These are phyloP conservation scores for Geosmithia putterillii DNA, from an alignment of 2,329 filamentous ascomycete species.

Conservation along the genomic window DNA sequence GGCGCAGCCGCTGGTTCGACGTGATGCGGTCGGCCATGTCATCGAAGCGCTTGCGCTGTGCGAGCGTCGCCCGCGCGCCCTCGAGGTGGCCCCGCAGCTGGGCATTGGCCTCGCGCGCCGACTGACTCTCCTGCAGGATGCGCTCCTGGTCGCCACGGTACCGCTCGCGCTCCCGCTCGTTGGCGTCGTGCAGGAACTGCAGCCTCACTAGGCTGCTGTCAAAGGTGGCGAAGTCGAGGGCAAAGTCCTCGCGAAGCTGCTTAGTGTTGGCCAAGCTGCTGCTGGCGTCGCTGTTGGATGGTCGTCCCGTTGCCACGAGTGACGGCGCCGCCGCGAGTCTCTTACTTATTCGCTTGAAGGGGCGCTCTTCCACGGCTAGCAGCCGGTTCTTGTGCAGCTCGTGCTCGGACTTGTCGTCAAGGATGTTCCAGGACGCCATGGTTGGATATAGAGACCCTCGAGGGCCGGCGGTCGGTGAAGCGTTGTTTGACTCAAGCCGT, in stretches of 20 bases:
- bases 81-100: slow-evolving; percentile 64
- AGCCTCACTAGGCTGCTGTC: slow-evolving; percentile 78
- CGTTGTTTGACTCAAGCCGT: too few species aligned
- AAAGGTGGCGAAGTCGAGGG: slow-evolving; percentile 80
- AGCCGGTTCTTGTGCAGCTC: slow-evolving; percentile 80
- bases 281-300: slow-evolving; percentile 27
- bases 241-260: slow-evolving; percentile 71
- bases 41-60: slow-evolving; percentile 76
- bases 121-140: slow-evolving; percentile 67
- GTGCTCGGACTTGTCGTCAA: slow-evolving; percentile 67
- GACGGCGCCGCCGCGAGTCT: slow-evolving; percentile 60
- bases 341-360: slow-evolving; percentile 80
- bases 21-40: slow-evolving; percentile 80
- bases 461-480: background rate
- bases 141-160: slow-evolving; percentile 71
- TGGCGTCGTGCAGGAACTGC: slow-evolving; percentile 75
- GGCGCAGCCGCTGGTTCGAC: slow-evolving; percentile 63
- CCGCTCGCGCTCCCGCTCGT: slow-evolving; percentile 68
- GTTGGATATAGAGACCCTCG: background rate
- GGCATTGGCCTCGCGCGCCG: slow-evolving; percentile 63
- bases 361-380: slow-evolving; percentile 81
- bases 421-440: slow-evolving; percentile 47
- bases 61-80: slow-evolving; percentile 61
- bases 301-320: slow-evolving; percentile 31
- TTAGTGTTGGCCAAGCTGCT: slow-evolving; percentile 22